Evolutionary conservation across 352 stramenopile genomes (phyloP).

Genomic region (Pythium aquatile): DNA sequence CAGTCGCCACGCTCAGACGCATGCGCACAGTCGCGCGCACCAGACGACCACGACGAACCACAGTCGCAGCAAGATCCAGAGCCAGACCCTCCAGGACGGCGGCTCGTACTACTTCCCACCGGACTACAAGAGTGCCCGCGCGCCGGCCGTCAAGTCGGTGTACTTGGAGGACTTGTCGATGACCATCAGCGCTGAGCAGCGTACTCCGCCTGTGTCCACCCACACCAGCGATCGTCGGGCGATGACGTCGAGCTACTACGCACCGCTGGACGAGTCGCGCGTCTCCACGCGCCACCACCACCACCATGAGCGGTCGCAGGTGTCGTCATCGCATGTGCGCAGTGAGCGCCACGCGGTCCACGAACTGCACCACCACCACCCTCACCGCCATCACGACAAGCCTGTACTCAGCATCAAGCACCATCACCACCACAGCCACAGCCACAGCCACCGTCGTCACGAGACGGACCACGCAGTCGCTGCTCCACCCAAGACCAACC

Average conservation of each 20-base stretch:
- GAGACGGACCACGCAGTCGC: not conserved
- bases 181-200: constrained; percentile 14
- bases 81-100: not conserved
- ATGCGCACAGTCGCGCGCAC: constrained; percentile 19
- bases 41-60: constrained; percentile 31
- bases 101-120: constrained; percentile 17
- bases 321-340: not conserved
- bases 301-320: constrained; percentile 4
- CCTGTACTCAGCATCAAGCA: not conserved
- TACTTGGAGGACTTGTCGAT: constrained; percentile 27
- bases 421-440: constrained; percentile 3
- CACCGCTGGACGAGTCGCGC: constrained; percentile 16
- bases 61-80: not conserved
- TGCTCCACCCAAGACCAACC: not conserved
- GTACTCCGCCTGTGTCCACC: constrained; percentile 2
- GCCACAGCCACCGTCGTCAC: not conserved
- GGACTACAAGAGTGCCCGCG: constrained; percentile 18
- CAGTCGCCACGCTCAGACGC: constrained; percentile 37
- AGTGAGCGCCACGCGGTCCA: constrained; percentile 19
- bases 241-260: constrained; percentile 23
- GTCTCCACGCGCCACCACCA: constrained; percentile 9
- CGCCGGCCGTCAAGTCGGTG: constrained; percentile 22
- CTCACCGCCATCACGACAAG: not conserved
- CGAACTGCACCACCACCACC: constrained; percentile 4
- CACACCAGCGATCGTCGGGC: constrained; percentile 6